Conservation (phyloP, 768 basidiomycete species). For the Tricholoma bakamatsutake region DNA sequence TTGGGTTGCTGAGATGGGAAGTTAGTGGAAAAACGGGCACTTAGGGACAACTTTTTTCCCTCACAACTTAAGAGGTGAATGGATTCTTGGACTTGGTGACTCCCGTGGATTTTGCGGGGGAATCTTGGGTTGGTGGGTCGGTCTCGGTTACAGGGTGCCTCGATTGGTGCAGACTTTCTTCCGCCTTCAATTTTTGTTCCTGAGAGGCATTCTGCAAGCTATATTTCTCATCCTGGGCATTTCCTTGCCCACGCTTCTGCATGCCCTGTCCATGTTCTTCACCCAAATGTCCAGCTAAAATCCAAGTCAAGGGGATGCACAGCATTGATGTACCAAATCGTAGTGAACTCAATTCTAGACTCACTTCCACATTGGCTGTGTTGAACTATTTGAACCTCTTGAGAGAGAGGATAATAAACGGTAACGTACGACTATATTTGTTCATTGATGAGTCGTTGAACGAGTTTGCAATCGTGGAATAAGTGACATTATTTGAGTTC, state of each 20-base stretch:
- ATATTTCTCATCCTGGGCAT: no score
- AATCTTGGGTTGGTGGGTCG: not conserved
- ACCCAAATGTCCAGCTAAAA: not conserved
- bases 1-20: not conserved
- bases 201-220: no score
- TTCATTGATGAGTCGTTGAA: not conserved
- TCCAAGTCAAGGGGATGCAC: not conserved
- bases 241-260: not conserved
- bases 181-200: not conserved
- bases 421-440: not conserved
- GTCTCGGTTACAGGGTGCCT: not conserved
- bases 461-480: not conserved
- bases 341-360: not conserved
- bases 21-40: not conserved
- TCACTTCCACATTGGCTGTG: not conserved
- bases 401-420: not conserved
- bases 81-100: not conserved
- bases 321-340: not conserved
- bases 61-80: not conserved
- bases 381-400: not conserved
- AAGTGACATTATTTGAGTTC: not conserved
- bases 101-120: not conserved
- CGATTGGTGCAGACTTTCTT: not conserved
- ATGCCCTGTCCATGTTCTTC: not conserved
- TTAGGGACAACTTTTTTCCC: not conserved